These are phyloP conservation scores for Aschersonia sp. DNA, from an alignment of 2,329 filamentous ascomycete genomes.

Conservation along the genomic window DNA sequence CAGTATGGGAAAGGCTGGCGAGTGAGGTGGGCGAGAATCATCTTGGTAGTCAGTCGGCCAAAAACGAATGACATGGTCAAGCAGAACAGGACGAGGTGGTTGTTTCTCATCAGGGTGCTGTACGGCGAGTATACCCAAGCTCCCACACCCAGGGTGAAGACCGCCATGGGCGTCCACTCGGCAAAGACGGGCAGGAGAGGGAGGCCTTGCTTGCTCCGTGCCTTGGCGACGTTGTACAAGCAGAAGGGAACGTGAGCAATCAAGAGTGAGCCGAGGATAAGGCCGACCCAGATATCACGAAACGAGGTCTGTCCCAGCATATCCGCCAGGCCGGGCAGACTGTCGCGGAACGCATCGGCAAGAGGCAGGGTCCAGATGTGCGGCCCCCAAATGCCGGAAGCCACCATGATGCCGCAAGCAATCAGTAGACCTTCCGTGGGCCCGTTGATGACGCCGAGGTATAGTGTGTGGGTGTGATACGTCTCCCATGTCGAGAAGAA, in stretches of 20 bases:
- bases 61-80: constrained; percentile 94
- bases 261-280: constrained; percentile 52
- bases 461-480: constrained; percentile 94
- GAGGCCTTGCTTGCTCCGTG: constrained; percentile 56
- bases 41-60: constrained; percentile 96
- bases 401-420: constrained; percentile 71
- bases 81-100: constrained; percentile 85
- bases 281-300: constrained; percentile 73
- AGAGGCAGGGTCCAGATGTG: constrained; percentile 73
- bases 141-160: constrained; percentile 61
- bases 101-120: constrained; percentile 66
- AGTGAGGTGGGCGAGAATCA: constrained; percentile 90
- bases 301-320: constrained; percentile 60
- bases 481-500: constrained; percentile 99
- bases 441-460: constrained; percentile 91
- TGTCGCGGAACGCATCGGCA: constrained; percentile 47
- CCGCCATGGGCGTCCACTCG: constrained; percentile 84
- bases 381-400: constrained; percentile 79
- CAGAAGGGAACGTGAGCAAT: constrained; percentile 76
- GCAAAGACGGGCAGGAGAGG: constrained; percentile 73
- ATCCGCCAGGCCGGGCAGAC: constrained; percentile 34
- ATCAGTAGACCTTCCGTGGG: constrained; percentile 91
- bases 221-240: constrained; percentile 69
- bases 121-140: constrained; percentile 86
- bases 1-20: constrained; percentile 92